Evolutionary conservation across 164 flowering plant genomes (phyloP).

Genomic region (Vitis cinerea): DNA sequence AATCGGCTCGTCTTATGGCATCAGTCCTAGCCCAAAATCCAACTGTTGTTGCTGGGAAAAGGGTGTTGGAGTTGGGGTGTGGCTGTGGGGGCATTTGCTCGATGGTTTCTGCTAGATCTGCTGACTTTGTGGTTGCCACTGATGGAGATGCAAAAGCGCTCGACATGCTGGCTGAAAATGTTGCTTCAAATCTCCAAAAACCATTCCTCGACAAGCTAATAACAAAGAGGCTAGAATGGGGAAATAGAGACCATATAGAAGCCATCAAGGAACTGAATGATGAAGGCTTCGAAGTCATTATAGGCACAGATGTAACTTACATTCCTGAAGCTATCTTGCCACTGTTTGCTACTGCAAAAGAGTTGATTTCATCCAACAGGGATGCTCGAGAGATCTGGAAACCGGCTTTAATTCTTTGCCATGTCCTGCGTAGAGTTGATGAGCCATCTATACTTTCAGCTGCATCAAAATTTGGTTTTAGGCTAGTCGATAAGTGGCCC

Average conservation of each 20-base stretch:
- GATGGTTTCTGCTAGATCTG: slow-evolving; percentile 71
- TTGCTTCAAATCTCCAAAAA: slow-evolving; percentile 50
- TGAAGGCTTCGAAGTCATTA: slow-evolving; percentile 70
- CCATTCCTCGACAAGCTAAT: slow-evolving; percentile 32
- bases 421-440: slow-evolving; percentile 75
- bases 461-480: slow-evolving; percentile 66
- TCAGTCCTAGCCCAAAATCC: slow-evolving; percentile 71
- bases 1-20: slow-evolving; percentile 91
- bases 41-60: slow-evolving; percentile 61
- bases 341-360: slow-evolving; percentile 72
- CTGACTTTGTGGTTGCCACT: slow-evolving; percentile 75
- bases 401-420: slow-evolving; percentile 80
- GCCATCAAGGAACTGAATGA: slow-evolving; percentile 40
- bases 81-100: slow-evolving; percentile 90
- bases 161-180: slow-evolving; percentile 58
- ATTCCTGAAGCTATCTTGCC: slow-evolving; percentile 70
- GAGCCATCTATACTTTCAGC: slow-evolving; percentile 80
- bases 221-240: slow-evolving; percentile 74
- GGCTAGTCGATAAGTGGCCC: slow-evolving; percentile 71
- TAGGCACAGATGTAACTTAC: slow-evolving; percentile 91
- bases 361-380: slow-evolving; percentile 41
- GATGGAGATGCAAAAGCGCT: slow-evolving; percentile 78
- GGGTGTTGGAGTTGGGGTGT: slow-evolving; percentile 82
- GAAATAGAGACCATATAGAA: slow-evolving; percentile 54
- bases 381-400: slow-evolving; percentile 1